Conservation (phyloP, 768 basidiomycete species). For the Tylopilus rubrobrunneus region DNA sequence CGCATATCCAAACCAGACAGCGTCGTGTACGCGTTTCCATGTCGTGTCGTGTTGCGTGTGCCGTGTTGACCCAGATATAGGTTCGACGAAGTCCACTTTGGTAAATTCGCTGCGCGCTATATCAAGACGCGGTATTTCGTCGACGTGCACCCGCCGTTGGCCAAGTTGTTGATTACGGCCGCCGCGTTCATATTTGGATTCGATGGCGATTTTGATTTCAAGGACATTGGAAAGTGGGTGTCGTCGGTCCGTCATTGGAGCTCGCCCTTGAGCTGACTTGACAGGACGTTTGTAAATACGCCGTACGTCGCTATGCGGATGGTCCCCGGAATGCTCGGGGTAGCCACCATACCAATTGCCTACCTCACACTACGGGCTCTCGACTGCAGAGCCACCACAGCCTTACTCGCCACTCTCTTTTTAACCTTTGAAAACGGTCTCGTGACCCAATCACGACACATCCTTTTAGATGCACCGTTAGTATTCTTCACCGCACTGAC, state of each 20-base stretch:
- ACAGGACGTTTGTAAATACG: constrained; percentile 76
- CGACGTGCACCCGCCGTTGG: constrained; percentile 96
- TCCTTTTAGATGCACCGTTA: constrained; percentile 97
- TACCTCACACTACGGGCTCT: constrained; percentile 93
- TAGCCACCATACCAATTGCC: constrained; percentile 84
- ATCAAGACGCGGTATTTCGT: constrained; percentile 89
- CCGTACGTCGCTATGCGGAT: constrained; percentile 98
- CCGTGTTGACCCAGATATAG: constrained; percentile 38
- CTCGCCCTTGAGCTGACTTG: constrained; percentile 1
- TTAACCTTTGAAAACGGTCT: constrained; percentile 97
- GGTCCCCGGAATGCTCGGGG: constrained; percentile 86
- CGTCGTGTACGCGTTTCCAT: constrained; percentile 70
- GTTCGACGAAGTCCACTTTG: constrained; percentile 98
- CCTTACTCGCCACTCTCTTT: constrained; percentile 86
- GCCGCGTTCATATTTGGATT: constrained; percentile 86
- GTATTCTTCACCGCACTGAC: constrained; percentile 97
- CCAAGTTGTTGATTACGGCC: constrained; percentile 92
- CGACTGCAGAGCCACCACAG: constrained; percentile 87
- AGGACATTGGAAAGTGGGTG: constrained; percentile 92
- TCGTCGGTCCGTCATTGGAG: background rate
- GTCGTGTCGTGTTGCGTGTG: background rate
- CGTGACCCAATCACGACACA: constrained; percentile 92
- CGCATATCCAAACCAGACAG: constrained; percentile 81
- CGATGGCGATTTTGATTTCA: constrained; percentile 93
- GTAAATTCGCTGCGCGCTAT: constrained; percentile 93